Percentiles rank a stretch among this genome's conserved stretches.
Evolutionary conservation across 495 filamentous ascomycete genomes (phyloP).

Genomic region (Xylaria nigripes): DNA sequence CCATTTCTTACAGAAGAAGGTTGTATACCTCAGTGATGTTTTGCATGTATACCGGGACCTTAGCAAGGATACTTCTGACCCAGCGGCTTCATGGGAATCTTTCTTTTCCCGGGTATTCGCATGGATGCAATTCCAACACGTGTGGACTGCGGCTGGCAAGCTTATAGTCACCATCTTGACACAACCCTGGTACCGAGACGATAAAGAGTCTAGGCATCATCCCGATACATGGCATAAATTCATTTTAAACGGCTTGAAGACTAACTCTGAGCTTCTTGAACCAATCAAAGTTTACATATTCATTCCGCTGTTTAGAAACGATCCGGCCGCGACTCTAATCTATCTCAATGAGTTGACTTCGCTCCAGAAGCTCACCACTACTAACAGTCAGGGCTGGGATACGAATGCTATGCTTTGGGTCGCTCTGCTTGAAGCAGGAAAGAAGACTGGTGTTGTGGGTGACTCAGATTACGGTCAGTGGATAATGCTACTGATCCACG

Average conservation of each 20-base stretch:
- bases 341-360: slow-evolving; percentile 47
- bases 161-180: slow-evolving; percentile 53
- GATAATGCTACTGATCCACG: background rate
- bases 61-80: slow-evolving; percentile 17
- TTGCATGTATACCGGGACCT: slow-evolving; percentile 27
- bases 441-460: slow-evolving; percentile 66
- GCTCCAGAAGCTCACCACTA: slow-evolving; percentile 32
- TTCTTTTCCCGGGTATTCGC: slow-evolving; percentile 44
- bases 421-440: slow-evolving; percentile 65
- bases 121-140: slow-evolving; percentile 56
- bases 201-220: slow-evolving; percentile 26
- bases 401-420: slow-evolving; percentile 55
- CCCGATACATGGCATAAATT: slow-evolving; percentile 41
- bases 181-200: slow-evolving; percentile 20
- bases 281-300: slow-evolving; percentile 67
- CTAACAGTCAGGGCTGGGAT: slow-evolving; percentile 33
- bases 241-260: slow-evolving; percentile 38
- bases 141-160: slow-evolving; percentile 57
- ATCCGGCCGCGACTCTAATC: slow-evolving; percentile 41
- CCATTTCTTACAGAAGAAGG: slow-evolving; percentile 47
- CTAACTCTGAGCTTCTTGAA: slow-evolving; percentile 49
- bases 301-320: slow-evolving; percentile 57
- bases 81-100: slow-evolving; percentile 29
- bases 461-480: slow-evolving; percentile 55
- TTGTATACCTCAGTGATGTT: slow-evolving; percentile 36